These are phyloP conservation scores for Russula lepida DNA, from an alignment of 768 basidiomycete species.

Conservation along the genomic window DNA sequence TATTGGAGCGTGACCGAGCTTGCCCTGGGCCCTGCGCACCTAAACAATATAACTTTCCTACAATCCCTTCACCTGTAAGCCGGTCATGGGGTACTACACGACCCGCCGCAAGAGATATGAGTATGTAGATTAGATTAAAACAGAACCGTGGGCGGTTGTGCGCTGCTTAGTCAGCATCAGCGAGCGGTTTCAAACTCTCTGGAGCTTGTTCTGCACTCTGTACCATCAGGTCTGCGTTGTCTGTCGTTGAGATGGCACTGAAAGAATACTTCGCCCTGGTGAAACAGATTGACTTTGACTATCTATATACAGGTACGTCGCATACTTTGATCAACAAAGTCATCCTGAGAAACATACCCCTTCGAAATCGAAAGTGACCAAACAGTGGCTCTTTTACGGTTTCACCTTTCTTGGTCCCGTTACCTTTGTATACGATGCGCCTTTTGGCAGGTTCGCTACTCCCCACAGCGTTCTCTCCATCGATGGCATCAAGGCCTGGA, in stretches of 20 bases:
- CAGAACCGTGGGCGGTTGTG: too few relatives aligned
- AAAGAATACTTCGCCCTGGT: slow-evolving; percentile 2
- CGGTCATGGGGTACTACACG: too few relatives aligned
- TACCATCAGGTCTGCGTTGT: background rate
- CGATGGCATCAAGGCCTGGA: slow-evolving; percentile 58
- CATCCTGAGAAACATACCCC: background rate
- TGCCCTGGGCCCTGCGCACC: too few relatives aligned
- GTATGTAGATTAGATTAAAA: too few relatives aligned
- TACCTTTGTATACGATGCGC: slow-evolving; percentile 55
- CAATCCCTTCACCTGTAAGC: too few relatives aligned
- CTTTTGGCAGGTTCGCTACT: slow-evolving; percentile 71
- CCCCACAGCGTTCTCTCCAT: slow-evolving; percentile 41
- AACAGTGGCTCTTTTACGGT: slow-evolving; percentile 12
- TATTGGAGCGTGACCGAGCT: too few relatives aligned
- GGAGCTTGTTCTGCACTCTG: too few relatives aligned
- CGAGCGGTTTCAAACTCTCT: too few relatives aligned
- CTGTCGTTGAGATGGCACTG: background rate
- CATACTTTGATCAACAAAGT: background rate
- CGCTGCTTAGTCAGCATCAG: background rate
- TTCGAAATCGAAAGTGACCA: background rate
- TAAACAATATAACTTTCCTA: too few relatives aligned
- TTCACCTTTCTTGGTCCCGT: slow-evolving; percentile 26
- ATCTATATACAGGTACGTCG: slow-evolving; percentile 13
- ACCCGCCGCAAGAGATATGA: too few relatives aligned
- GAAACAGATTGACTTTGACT: slow-evolving; percentile 12